Evolutionary conservation across 306 rosid genomes (phyloP), one percentile per base, ranked within the genome.

Genomic region (Gleditsia sinensis): DNA sequence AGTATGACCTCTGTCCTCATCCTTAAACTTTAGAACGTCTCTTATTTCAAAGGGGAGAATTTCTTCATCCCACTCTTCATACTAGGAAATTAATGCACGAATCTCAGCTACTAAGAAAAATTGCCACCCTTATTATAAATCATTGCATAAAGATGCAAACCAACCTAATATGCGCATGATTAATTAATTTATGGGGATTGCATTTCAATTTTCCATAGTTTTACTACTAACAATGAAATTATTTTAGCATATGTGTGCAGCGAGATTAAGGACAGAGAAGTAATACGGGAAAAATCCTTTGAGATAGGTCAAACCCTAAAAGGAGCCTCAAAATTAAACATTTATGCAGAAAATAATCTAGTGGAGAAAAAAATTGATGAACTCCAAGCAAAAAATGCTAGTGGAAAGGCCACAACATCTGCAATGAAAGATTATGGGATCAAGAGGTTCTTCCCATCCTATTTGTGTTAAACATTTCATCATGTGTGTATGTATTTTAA

Each of bases 231-330:
- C 21, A 23, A 13, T 69, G 14, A 3, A 9, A 54, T 9, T 0
- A 46, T 63, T 67, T 2, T 51, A 87, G 92, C 88, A 17, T 77
- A 74, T 67, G 79, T 83, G 7, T 75, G 80, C 12, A 77, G 81
- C 2, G 59, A 68, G 30, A 36, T 14, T 1, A 32, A n/a, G 1
- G 20, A 5, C 16, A 11, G 7, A 59, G n/a, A n/a, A n/a, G n/a
- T 74, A 6, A 43, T 81, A 48, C 7, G 0, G 19, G 88, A 83
- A 55, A 48, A 78, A 20, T 61, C 80, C 0, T 66, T 76, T 12
- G 21, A 23, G 25, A 80, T 69, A 81, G 79, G 64, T 28, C 61
- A 49, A 3, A 50, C 36, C 9, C 42, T 36, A 1, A 45, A 78
- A 1, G 67, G 72, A 5, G 17, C n/a, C 3, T 20, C 61, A 30